These are phyloP conservation scores for Cardamine resedifolia DNA, from an alignment of 345 rosid species.

Conservation along the genomic window DNA sequence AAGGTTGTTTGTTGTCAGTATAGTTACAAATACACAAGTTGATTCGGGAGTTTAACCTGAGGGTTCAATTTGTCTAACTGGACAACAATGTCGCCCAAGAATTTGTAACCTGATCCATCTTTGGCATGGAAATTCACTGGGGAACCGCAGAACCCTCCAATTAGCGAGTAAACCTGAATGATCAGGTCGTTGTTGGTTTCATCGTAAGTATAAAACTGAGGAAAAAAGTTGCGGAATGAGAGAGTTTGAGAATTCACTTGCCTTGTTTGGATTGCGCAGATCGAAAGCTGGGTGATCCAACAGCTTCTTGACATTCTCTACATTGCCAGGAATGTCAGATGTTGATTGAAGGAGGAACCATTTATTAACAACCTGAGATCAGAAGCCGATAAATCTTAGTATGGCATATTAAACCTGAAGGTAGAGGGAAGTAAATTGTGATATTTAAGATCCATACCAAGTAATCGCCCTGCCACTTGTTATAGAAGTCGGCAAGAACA, in stretches of 20 bases:
- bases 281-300: conserved; percentile 85
- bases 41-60: conserved; percentile 49
- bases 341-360: conserved; percentile 95
- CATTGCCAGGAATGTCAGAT: conserved; percentile 82
- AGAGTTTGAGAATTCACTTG: conserved; percentile 22
- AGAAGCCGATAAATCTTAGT: conserved; percentile 7
- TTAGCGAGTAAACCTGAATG: conserved; percentile 73
- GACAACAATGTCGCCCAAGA: conserved; percentile 86
- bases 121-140: conserved; percentile 93
- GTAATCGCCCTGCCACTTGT: conserved; percentile 83
- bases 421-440: background rate
- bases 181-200: background rate
- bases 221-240: background rate
- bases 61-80: conserved; percentile 93
- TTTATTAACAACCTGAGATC: conserved; percentile 81
- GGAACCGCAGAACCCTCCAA: conserved; percentile 83
- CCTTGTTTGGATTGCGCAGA: conserved; percentile 94
- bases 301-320: conserved; percentile 75
- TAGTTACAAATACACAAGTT: conserved; percentile 1
- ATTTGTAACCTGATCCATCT: conserved; percentile 95
- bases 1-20: background rate
- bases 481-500: conserved; percentile 74
- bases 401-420: background rate
- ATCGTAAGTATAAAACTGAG: background rate
- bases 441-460: conserved; percentile 50